phyloP scores from a whole-genome alignment of 441 rosid species.

The Aquilaria agallochum region DNA sequence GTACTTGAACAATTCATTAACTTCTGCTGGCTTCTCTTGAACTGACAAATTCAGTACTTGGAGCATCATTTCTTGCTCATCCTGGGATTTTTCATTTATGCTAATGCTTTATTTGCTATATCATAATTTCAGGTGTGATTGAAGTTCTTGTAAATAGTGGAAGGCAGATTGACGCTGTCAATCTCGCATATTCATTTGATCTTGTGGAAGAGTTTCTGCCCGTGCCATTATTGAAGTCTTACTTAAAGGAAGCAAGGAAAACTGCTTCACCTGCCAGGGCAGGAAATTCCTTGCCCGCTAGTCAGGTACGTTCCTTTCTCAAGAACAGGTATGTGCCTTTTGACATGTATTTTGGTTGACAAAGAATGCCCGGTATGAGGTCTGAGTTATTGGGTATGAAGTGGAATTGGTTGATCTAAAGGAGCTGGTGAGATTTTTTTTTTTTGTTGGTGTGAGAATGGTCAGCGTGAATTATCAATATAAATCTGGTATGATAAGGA shows the following conservation, averaged over 20 bases:
- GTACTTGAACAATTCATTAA: too few species aligned
- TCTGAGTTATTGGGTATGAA: too few species aligned
- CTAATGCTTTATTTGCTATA: too few species aligned
- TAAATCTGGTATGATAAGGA: background rate
- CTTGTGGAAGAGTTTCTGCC: slow-evolving; percentile 77
- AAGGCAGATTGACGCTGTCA: slow-evolving; percentile 97
- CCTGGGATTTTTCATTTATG: too few species aligned
- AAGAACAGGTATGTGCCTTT: background rate
- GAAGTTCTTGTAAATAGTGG: slow-evolving; percentile 76
- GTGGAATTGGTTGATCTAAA: too few species aligned
- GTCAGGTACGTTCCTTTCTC: slow-evolving; percentile 43
- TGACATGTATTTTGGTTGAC: slow-evolving; percentile 1
- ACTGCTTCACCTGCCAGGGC: slow-evolving; percentile 55
- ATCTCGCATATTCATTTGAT: slow-evolving; percentile 95
- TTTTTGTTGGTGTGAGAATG: background rate
- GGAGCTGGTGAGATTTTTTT: too few species aligned
- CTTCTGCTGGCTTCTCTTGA: too few species aligned
- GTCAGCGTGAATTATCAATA: background rate
- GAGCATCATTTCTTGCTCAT: too few species aligned
- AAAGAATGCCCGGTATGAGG: background rate
- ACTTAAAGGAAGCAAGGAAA: slow-evolving; percentile 80
- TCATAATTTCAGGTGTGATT: slow-evolving; percentile 58
- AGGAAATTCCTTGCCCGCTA: slow-evolving; percentile 54
- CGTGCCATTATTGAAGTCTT: slow-evolving; percentile 70
- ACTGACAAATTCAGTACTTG: too few species aligned